A percentile compares a stretch with the other conserved stretches of the same genome.
Evolutionary conservation across 805 yeast species (phyloP).

Genomic region (Jamesozyma spencerorum): DNA sequence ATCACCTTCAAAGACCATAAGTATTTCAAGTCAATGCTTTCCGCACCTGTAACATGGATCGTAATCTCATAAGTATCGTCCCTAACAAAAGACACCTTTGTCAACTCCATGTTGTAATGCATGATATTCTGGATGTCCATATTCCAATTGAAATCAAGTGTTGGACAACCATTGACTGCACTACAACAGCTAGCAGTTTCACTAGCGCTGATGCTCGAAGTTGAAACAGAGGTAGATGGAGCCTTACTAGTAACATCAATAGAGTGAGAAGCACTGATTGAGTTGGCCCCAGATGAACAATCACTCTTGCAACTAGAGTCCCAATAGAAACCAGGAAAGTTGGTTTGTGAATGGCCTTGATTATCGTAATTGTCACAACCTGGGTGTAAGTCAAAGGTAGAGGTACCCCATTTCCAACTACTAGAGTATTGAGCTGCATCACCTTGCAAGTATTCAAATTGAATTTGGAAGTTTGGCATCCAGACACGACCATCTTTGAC

Average conservation of each 20-base stretch:
- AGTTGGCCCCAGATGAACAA: neutral
- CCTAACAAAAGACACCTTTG: conserved; percentile 7
- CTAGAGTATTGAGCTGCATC: conserved; percentile 4
- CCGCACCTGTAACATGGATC: conserved; percentile 13
- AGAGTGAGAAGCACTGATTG: neutral
- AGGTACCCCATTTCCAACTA: conserved; percentile 13
- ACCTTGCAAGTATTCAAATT: conserved; percentile 13
- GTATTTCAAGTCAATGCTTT: conserved; percentile 10
- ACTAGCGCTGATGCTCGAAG: too few species aligned
- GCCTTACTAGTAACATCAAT: neutral
- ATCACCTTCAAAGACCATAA: conserved; percentile 14
- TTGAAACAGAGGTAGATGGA: neutral
- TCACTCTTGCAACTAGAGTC: neutral
- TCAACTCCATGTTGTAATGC: conserved; percentile 11
- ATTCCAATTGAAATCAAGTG: conserved; percentile 10
- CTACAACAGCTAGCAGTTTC: neutral
- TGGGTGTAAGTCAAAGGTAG: conserved; percentile 11
- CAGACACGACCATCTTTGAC: conserved; percentile 6
- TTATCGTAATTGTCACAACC: conserved; percentile 15
- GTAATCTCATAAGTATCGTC: conserved; percentile 12
- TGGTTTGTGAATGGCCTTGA: conserved; percentile 14
- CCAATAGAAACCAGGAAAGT: conserved; percentile 17
- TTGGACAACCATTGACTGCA: conserved; percentile 12
- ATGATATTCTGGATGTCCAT: conserved; percentile 5
- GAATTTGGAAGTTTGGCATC: conserved; percentile 19